A percentile compares a stretch with the other conserved stretches of the same genome.
phyloP scores from a whole-genome alignment of 2,329 filamentous ascomycete species.

The Fusarium anguioides region DNA sequence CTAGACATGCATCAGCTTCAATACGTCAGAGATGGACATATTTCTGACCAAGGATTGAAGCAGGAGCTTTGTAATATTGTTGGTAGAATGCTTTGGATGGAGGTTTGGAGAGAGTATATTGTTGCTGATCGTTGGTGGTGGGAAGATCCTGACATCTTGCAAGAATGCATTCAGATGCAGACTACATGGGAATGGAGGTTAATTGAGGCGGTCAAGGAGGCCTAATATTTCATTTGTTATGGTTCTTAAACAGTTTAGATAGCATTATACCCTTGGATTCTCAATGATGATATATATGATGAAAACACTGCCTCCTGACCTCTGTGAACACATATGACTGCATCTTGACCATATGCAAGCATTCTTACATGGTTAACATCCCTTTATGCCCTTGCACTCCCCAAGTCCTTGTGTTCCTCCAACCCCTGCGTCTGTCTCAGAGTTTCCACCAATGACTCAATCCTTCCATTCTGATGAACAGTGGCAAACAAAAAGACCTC shows the following conservation, averaged over 20 bases:
- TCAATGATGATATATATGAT: background rate
- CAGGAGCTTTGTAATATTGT: slow-evolving; percentile 62
- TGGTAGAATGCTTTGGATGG: slow-evolving; percentile 68
- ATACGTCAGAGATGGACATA: slow-evolving; percentile 33
- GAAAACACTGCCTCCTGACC: fast-evolving
- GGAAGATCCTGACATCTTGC: slow-evolving; percentile 64
- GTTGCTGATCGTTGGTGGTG: slow-evolving; percentile 68
- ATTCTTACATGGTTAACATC: background rate
- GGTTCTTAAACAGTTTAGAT: background rate
- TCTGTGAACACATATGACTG: too few relatives aligned
- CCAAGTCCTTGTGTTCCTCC: background rate
- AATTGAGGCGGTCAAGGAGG: slow-evolving; percentile 65
- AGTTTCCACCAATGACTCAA: background rate
- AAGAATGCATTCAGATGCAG: slow-evolving; percentile 63
- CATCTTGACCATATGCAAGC: too few relatives aligned
- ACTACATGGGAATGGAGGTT: slow-evolving; percentile 69
- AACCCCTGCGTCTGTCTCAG: background rate
- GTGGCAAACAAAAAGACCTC: slow-evolving; percentile 1
- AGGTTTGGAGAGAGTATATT: slow-evolving; percentile 67
- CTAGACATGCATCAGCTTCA: slow-evolving; percentile 33
- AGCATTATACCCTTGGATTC: slow-evolving; percentile 22
- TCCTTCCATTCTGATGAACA: background rate
- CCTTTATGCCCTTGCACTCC: background rate
- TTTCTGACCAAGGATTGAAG: slow-evolving; percentile 49
- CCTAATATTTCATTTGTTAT: background rate